These are phyloP conservation scores for Globisporangium alternatum DNA, from an alignment of 352 stramenopile species.

Conservation along the genomic window DNA sequence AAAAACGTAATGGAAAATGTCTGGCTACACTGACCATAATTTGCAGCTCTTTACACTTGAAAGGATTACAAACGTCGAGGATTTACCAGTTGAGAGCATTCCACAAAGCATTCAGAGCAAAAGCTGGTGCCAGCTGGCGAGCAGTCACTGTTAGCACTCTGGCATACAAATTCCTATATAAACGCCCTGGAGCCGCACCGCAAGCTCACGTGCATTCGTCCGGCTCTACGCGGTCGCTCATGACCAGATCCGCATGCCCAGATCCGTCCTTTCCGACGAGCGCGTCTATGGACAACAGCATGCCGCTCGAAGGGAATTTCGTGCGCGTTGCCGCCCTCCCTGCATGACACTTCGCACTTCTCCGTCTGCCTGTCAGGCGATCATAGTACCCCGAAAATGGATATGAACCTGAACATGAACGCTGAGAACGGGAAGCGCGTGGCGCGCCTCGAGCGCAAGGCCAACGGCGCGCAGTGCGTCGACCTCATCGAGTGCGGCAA, in stretches of 20 bases:
- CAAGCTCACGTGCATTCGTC: too few relatives aligned
- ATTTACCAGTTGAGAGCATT: background rate
- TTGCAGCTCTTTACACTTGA: background rate
- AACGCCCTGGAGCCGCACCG: background rate
- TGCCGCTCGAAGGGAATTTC: background rate
- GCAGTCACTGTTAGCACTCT: background rate
- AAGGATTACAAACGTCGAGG: background rate
- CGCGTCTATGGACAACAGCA: background rate
- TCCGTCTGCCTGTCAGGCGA: background rate
- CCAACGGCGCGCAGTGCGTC: constrained; percentile 38
- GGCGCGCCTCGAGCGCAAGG: constrained; percentile 35
- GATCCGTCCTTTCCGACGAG: background rate
- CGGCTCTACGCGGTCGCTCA: background rate
- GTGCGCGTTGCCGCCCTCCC: background rate
- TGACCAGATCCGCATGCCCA: background rate
- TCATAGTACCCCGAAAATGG: background rate
- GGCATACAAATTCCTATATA: constrained; percentile 9
- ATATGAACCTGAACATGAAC: background rate
- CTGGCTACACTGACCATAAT: too few relatives aligned
- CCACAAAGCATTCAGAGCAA: background rate
- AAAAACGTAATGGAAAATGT: too few relatives aligned
- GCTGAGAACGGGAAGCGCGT: background rate
- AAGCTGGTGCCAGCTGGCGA: background rate
- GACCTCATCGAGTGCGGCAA: constrained; percentile 47
- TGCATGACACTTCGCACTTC: constrained; percentile 1